Evolutionary conservation across 2,329 filamentous ascomycete species (phyloP), one percentile per base, ranked within the genome.

Genomic region (Botrytis sinoallii): DNA sequence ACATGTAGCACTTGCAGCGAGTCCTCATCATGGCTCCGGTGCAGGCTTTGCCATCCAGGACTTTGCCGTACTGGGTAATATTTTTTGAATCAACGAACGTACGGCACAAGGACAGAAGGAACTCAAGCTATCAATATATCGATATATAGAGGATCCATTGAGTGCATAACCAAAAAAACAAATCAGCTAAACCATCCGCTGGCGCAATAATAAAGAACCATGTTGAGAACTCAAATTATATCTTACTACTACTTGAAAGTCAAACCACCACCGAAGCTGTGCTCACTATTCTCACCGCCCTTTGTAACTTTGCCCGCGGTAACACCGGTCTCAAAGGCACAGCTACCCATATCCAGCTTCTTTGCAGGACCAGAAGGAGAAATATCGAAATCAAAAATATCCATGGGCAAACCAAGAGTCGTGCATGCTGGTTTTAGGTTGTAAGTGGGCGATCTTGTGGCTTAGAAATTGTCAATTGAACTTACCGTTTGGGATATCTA

Each of bases 361-460:
- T 88, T 84, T 4, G 87, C 88, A 8, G 85, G 85, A 73, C 87
- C 86, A 3, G 75, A 77, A 0, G 94, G 93, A 65, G 90, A 88
- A 77, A 97, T 95, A 81, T 97, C 94, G 82, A 98, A 97, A 80
- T 96, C 93, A 79, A 98, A 98, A 71, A 98, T 97, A 83, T 97
- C 95, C 86, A 97, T 93, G 1, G 95, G 95, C 71, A 97, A 81
- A 0, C 94, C 94, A 74, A 97, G 85, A 0, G 95, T 97, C 6
- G 94, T 97, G 80, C 95, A 97, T 0, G 92, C 93, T 74, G 46
- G 29, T 74, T 78, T 10, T 1, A 63, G 18, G 3, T 29, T 65
- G 66, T 75, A 63, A 76, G 57, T 57, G 22, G 55, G 38, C 25
- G 61, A 40, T 64, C 29, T 44, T 40, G n/a, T 22, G 52, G 55